Base-by-base conservation (phyloP, 129 eudicot genomes). In the Flaveria robusta region DNA sequence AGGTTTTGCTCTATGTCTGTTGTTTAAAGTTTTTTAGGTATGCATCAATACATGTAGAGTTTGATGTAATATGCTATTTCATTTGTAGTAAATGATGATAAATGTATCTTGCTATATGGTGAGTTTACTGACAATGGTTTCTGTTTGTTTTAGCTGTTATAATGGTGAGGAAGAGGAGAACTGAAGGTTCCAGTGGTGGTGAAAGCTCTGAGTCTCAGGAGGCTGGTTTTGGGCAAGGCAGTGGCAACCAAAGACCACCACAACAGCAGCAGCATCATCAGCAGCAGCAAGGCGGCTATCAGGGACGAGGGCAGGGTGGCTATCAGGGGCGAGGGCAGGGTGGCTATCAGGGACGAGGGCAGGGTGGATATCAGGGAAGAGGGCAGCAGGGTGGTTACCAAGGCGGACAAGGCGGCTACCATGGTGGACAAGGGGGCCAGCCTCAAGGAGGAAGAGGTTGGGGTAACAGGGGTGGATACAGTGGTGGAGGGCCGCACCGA, bases 161-260 rank as follows among this genome's bases (percentile, higher is more conserved):
- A 69, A 92, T 92, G 97, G 97, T 84, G 72, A 89, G 96, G 81
- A 92, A 92, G 93, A 89, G 77, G 83, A 87, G 93, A 56, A 87
- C 89, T 68, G 91, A 84, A 1, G 70, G 86, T 78, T 70, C 96
- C 6, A 81, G 86, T 46, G 87, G 78, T 4, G 87, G 91, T 9
- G 88, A 87, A 82, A 76, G 88, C 78, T 86, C 93, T 19, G 82
- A 79, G 60, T 31, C 90, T 41, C 93, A 83, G 81, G 92, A 89
- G 59, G 55, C 80, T 66, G 84, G 82, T 46, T 76, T 70, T 37
- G 92, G 88, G 52, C 88, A 85, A 29, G 95, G 85, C 18, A 80
- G 82, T 67, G 90, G 87, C 37, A 84, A 79, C n/a, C 85, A 76
- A 71, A 82, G 85, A 22, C 84, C 85, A 27, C 88, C 82, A n/a